A percentile compares a stretch with the other conserved stretches of the same genome.
Evolutionary conservation across 768 basidiomycete species (phyloP).

Genomic region (Collybia sordida): DNA sequence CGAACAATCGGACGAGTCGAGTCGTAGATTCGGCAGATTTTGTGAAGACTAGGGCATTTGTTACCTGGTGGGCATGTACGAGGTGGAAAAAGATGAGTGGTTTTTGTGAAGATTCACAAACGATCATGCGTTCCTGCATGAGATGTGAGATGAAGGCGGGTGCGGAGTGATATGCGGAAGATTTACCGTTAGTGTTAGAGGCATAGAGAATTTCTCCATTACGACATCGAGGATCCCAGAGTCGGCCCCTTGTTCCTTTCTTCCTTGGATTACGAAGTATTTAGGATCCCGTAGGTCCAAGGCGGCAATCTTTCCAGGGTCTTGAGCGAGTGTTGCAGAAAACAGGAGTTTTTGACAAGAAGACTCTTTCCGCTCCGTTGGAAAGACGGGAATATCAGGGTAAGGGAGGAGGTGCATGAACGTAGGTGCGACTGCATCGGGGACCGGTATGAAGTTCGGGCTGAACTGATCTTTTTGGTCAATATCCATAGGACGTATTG

Average conservation of each 20-base stretch:
- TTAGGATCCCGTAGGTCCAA: slow-evolving; percentile 77
- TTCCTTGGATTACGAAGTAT: slow-evolving; percentile 83
- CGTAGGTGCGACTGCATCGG: slow-evolving; percentile 65
- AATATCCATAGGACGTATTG: background rate
- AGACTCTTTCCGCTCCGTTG: slow-evolving; percentile 54
- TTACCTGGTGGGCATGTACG: slow-evolving; percentile 58
- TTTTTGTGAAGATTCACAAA: slow-evolving; percentile 77
- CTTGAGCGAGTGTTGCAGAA: slow-evolving; percentile 92
- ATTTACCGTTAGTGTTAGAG: slow-evolving; percentile 69
- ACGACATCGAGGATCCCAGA: slow-evolving; percentile 49
- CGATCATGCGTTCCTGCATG: slow-evolving; percentile 82
- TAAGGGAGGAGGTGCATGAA: slow-evolving; percentile 44
- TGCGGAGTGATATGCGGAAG: background rate
- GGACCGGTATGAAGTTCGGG: slow-evolving; percentile 8
- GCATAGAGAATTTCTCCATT: slow-evolving; percentile 82
- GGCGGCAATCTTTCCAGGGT: slow-evolving; percentile 90
- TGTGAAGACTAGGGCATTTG: slow-evolving; percentile 89
- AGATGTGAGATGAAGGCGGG: background rate
- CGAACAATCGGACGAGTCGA: slow-evolving; percentile 78
- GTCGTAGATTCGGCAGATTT: slow-evolving; percentile 91
- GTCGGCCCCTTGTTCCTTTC: slow-evolving; percentile 30
- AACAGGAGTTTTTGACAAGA: slow-evolving; percentile 95
- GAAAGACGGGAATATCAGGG: slow-evolving; percentile 43
- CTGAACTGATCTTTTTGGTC: background rate
- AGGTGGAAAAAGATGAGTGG: slow-evolving; percentile 90